A percentile compares a stretch with the other conserved stretches of the same genome.
phyloP scores from a whole-genome alignment of 108 stramenopile genomes.

The Pseudonitzschia delicatissima region DNA sequence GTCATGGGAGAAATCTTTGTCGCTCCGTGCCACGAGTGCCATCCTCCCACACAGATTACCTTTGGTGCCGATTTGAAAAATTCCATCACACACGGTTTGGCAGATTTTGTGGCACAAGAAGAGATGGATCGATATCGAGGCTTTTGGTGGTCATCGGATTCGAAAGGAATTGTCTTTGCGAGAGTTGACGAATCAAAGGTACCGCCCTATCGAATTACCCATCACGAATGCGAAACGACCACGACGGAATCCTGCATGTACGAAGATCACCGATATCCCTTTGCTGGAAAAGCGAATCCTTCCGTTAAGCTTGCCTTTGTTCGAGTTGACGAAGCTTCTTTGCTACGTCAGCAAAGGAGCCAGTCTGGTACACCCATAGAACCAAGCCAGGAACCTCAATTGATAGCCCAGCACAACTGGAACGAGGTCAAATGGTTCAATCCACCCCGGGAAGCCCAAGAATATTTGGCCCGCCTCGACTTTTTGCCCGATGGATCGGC shows the following conservation, averaged over 20 bases:
- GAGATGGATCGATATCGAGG: constrained; percentile 95
- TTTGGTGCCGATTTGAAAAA: constrained; percentile 41
- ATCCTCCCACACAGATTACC: constrained; percentile 36
- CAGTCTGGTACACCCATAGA: neutral
- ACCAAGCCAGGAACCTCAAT: constrained; percentile 16
- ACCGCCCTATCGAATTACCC: constrained; percentile 82
- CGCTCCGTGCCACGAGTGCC: constrained; percentile 26
- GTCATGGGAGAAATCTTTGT: constrained; percentile 61
- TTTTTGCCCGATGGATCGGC: constrained; percentile 85
- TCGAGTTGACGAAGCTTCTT: constrained; percentile 28
- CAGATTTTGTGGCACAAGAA: constrained; percentile 93
- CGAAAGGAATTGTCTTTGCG: constrained; percentile 60
- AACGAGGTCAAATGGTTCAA: constrained; percentile 40
- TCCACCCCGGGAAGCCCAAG: constrained; percentile 52
- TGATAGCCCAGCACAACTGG: constrained; percentile 40
- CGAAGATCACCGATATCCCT: constrained; percentile 93
- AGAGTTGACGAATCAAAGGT: constrained; percentile 83
- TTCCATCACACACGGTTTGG: constrained; percentile 82
- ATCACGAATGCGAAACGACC: constrained; percentile 47
- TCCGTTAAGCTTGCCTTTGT: constrained; percentile 67
- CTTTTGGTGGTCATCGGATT: constrained; percentile 87
- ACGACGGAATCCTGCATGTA: constrained; percentile 37
- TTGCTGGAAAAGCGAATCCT: constrained; percentile 89
- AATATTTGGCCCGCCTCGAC: constrained; percentile 82
- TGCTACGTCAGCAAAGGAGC: constrained; percentile 11